Percentiles rank a stretch among this genome's conserved stretches.
Evolutionary conservation across 352 stramenopile species (phyloP).

Genomic region (Pythium aphanidermatum): DNA sequence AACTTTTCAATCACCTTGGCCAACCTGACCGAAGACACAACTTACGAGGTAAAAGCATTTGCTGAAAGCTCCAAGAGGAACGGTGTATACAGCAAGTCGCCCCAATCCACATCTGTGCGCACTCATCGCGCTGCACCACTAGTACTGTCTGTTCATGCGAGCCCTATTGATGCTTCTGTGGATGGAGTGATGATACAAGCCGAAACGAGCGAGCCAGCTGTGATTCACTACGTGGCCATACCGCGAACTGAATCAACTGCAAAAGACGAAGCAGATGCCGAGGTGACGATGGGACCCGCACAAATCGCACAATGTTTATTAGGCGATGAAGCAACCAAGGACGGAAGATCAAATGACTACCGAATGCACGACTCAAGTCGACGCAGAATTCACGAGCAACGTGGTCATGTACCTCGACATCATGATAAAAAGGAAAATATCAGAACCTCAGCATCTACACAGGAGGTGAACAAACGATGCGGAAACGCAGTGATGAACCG

Average conservation of each 20-base stretch:
- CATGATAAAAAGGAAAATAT: no score
- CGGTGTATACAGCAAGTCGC: constrained; percentile 38
- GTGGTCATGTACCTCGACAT: no score
- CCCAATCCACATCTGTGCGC: constrained; percentile 12
- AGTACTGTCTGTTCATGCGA: constrained; percentile 14
- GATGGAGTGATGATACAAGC: constrained; percentile 26
- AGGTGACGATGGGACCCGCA: no score
- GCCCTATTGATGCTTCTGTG: constrained; percentile 27
- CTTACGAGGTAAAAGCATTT: constrained; percentile 39
- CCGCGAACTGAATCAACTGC: constrained; percentile 2
- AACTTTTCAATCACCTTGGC: constrained; percentile 33
- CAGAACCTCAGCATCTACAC: no score
- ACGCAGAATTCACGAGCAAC: no score
- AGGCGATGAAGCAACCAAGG: no score
- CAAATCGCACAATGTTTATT: no score
- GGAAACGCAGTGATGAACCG: no score
- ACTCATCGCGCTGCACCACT: constrained; percentile 41
- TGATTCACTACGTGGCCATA: constrained; percentile 42
- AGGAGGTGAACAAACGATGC: no score
- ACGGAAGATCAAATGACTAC: no score
- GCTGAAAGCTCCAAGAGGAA: constrained; percentile 52
- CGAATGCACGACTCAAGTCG: no score
- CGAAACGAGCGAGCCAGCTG: constrained; percentile 20
- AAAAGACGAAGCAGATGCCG: not conserved
- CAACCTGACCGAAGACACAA: constrained; percentile 52